A percentile compares a stretch with the other conserved stretches of the same genome.
These are phyloP conservation scores for Fusarium buxicola DNA, from an alignment of 2,329 filamentous ascomycete species.

Conservation along the genomic window DNA sequence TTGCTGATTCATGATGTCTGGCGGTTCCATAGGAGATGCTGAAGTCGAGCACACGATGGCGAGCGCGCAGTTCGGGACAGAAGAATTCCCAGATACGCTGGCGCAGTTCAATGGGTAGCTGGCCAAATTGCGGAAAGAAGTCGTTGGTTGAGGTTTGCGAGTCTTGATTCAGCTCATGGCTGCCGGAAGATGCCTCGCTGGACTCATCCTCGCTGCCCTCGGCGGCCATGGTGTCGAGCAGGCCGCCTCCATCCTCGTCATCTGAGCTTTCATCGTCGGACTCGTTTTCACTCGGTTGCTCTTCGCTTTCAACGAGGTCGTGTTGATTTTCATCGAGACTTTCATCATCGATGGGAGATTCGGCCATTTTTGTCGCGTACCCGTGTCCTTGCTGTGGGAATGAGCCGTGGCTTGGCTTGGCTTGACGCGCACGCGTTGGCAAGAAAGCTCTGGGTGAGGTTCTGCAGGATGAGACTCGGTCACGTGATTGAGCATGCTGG, in stretches of 20 bases:
- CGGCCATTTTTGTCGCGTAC: slow-evolving; percentile 18
- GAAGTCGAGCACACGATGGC: slow-evolving; percentile 48
- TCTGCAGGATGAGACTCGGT: not conserved
- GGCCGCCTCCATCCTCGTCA: slow-evolving; percentile 36
- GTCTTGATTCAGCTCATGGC: not conserved
- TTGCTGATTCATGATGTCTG: slow-evolving; percentile 11
- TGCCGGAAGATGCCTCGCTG: slow-evolving; percentile 18
- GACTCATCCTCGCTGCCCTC: slow-evolving; percentile 40
- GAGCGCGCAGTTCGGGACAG: slow-evolving; percentile 47
- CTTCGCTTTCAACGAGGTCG: not conserved
- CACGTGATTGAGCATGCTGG: not conserved
- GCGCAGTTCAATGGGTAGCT: slow-evolving; percentile 48
- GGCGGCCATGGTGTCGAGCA: slow-evolving; percentile 43
- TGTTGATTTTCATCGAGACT: not conserved
- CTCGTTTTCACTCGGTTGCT: slow-evolving; percentile 7
- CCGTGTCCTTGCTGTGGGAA: not conserved
- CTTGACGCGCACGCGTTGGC: slow-evolving; percentile 14
- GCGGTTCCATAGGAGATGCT: slow-evolving; percentile 25
- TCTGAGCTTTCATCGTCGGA: slow-evolving; percentile 33
- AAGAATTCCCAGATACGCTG: slow-evolving; percentile 49
- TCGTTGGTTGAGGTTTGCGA: not conserved
- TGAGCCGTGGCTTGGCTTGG: slow-evolving; percentile 1
- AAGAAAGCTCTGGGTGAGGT: slow-evolving; percentile 11
- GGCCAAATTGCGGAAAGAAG: slow-evolving; percentile 45
- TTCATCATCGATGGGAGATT: slow-evolving; percentile 22